Evolutionary conservation across 139 green algal species (phyloP), one percentile per base, ranked within the genome.

Genomic region (Chlamydomonas eustigma): DNA sequence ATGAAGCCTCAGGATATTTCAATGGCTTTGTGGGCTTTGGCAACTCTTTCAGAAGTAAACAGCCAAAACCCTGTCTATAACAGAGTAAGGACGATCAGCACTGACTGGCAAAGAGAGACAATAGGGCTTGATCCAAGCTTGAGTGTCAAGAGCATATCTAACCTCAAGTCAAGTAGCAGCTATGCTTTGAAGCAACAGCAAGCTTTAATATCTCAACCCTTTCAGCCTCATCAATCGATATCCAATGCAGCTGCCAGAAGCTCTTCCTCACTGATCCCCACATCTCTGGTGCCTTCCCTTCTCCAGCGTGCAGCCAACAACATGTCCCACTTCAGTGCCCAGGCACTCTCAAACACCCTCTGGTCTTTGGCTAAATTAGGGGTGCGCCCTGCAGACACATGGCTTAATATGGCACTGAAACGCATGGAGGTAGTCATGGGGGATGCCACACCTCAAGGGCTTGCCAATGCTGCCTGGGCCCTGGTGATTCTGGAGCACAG

Each of bases 281-380:
- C n/a, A n/a, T n/a, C n/a, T n/a, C n/a, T n/a, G n/a, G n/a, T n/a
- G n/a, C n/a, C n/a, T n/a, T n/a, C n/a, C n/a, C n/a, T n/a, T n/a
- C n/a, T n/a, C n/a, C n/a, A n/a, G n/a, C n/a, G n/a, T 50, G 32
- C 66, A n/a, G 6, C 3, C 4, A 8, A 8, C 66, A 6, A 51
- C 34, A 39, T 73, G 66, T 8, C 31, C 33, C 5, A 12, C 4
- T 73, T 73, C 28, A 35, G 66, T 35, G 31, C 66, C 8, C 68
- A 75, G 38, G 68, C 68, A n/a, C 68, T 75, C 4, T 58, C 68
- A 37, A 75, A 75, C 37, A 63, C 6, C 3, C 38, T 75, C 22
- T 75, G 68, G 68, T 37, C 68, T n/a, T 28, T 75, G 38, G 68
- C 68, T 4, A 75, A 75, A 38, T 38, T 75, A 4, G 68, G 37